Percentiles rank a stretch among this genome's conserved stretches.
phyloP scores from a whole-genome alignment of 495 filamentous ascomycete genomes.

The Hypoxylon fragiforme region DNA sequence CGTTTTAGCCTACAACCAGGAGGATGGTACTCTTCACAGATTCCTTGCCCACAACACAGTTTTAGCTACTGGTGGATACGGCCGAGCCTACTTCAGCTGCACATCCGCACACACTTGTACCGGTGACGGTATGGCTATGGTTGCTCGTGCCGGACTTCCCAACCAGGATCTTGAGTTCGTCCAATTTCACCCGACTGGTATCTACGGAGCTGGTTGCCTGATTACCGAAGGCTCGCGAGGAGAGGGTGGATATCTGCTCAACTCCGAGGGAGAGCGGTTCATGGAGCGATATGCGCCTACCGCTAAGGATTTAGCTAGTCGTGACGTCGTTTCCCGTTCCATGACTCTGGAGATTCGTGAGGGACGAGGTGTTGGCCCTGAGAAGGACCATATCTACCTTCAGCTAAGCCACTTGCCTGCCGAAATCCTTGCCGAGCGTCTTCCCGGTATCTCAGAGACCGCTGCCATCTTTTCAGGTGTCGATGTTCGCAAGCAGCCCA shows the following conservation, averaged over 20 bases:
- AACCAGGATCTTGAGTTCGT: slow-evolving; percentile 99
- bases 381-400: slow-evolving; percentile 97
- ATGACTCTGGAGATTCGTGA: slow-evolving; percentile 98
- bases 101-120: slow-evolving; percentile 98
- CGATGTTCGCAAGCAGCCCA: slow-evolving; percentile 94
- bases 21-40: slow-evolving; percentile 94
- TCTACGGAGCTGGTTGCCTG: slow-evolving; percentile 97
- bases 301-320: slow-evolving; percentile 91
- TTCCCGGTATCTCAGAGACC: slow-evolving; percentile 97
- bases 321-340: slow-evolving; percentile 92
- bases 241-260: slow-evolving; percentile 96
- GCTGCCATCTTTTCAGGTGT: slow-evolving; percentile 95
- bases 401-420: slow-evolving; percentile 92
- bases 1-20: slow-evolving; percentile 96
- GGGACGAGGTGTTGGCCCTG: slow-evolving; percentile 90
- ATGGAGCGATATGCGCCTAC: slow-evolving; percentile 99
- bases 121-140: slow-evolving; percentile 98
- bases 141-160: slow-evolving; percentile 92
- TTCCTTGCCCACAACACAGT: slow-evolving; percentile 96
- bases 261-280: slow-evolving; percentile 96
- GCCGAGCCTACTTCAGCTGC: slow-evolving; percentile 95
- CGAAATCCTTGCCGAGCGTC: slow-evolving; percentile 90
- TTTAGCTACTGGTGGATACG: slow-evolving; percentile 93
- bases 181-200: slow-evolving; percentile 99
- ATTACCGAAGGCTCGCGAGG: slow-evolving; percentile 98